A percentile compares a stretch with the other conserved stretches of the same genome.
These are phyloP conservation scores for Aspergillus calidoustus DNA, from an alignment of 2,329 filamentous ascomycete genomes.

Conservation along the genomic window DNA sequence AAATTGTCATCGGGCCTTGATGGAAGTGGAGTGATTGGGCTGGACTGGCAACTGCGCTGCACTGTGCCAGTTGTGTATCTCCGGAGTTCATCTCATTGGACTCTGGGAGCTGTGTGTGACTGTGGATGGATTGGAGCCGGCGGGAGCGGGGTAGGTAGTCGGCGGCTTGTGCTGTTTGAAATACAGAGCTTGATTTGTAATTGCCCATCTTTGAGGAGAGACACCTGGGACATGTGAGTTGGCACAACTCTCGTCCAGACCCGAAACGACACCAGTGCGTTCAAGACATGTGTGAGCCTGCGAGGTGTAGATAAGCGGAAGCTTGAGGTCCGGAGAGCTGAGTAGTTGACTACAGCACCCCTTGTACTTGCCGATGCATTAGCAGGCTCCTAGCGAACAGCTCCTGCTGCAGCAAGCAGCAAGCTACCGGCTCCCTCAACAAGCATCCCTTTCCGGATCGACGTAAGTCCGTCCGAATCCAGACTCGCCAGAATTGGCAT, in stretches of 20 bases:
- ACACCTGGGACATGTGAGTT: neutral
- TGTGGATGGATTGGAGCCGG: neutral
- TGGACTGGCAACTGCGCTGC: neutral
- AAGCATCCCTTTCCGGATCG: slow-evolving; percentile 8
- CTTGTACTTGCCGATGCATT: neutral
- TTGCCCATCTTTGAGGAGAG: neutral
- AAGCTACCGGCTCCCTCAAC: neutral
- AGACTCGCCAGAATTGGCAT: neutral
- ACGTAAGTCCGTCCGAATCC: neutral
- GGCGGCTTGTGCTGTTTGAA: neutral
- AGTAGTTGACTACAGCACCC: neutral
- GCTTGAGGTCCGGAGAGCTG: neutral
- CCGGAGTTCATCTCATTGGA: neutral
- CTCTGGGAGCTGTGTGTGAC: neutral
- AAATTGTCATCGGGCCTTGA: neutral
- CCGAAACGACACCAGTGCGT: neutral
- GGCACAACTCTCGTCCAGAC: neutral
- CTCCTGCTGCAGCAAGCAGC: neutral
- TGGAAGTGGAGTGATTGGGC: neutral
- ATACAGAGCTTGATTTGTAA: neutral
- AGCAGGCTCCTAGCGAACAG: neutral
- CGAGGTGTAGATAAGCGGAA: neutral
- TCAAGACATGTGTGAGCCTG: neutral
- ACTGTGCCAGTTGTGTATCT: neutral
- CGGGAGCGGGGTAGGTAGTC: neutral